Evolutionary conservation across 2,329 filamentous ascomycete genomes (phyloP).

Genomic region (Fusarium concolor): DNA sequence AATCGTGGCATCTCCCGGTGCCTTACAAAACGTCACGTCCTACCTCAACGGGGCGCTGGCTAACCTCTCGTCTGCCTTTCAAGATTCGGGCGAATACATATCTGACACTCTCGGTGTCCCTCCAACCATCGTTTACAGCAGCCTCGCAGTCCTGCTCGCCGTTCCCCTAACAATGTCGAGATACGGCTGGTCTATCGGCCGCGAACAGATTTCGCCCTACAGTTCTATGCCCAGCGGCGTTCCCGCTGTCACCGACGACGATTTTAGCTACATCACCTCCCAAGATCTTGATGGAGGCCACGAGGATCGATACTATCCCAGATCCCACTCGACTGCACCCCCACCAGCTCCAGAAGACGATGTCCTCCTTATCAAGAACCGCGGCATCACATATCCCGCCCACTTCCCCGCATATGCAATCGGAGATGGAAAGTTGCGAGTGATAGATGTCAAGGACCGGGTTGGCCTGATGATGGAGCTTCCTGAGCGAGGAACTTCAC

Average conservation of each 20-base stretch:
- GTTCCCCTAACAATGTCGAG: conserved; percentile 66
- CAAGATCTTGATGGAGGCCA: conserved; percentile 70
- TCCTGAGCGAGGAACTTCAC: conserved; percentile 61
- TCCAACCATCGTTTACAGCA: conserved; percentile 62
- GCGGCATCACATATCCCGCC: conserved; percentile 72
- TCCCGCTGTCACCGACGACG: conserved; percentile 77
- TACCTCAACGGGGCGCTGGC: conserved; percentile 66
- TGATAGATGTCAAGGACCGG: conserved; percentile 75
- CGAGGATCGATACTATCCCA: conserved; percentile 57
- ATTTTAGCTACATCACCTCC: conserved; percentile 86
- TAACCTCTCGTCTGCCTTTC: conserved; percentile 61
- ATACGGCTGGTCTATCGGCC: conserved; percentile 62
- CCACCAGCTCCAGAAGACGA: conserved; percentile 69
- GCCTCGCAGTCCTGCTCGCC: conserved; percentile 61
- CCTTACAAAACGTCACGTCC: conserved; percentile 69
- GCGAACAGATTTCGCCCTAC: conserved; percentile 65
- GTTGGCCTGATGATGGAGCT: conserved; percentile 74
- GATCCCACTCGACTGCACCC: conserved; percentile 50
- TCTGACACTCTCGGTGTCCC: conserved; percentile 63
- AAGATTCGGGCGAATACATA: conserved; percentile 64
- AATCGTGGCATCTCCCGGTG: conserved; percentile 71
- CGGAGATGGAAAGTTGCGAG: conserved; percentile 75
- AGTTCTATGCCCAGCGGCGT: conserved; percentile 60
- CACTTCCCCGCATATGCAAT: conserved; percentile 82
- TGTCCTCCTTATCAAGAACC: conserved; percentile 76